A percentile compares a stretch with the other conserved stretches of the same genome.
phyloP scores from a whole-genome alignment of 2,329 filamentous ascomycete genomes.

The Aspergillus aculeatinus region DNA sequence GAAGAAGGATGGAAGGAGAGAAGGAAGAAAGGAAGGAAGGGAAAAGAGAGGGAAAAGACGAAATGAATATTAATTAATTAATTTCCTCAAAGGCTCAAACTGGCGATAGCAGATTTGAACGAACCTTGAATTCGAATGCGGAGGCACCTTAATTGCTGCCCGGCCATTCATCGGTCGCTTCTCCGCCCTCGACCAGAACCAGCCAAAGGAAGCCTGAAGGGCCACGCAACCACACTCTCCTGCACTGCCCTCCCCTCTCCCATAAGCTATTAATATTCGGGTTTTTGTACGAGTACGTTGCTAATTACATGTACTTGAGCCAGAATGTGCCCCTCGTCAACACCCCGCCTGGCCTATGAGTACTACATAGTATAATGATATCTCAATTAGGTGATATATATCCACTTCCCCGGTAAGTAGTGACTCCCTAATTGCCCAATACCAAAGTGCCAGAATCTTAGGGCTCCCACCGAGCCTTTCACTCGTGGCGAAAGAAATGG shows the following conservation, averaged over 20 bases:
- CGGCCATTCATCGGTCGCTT: slow-evolving; percentile 4
- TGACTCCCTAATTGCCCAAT: too few species aligned
- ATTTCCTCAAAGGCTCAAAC: too few species aligned
- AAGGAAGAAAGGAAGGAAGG: background rate
- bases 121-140: background rate
- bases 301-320: too few species aligned
- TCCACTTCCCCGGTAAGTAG: too few species aligned
- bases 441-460: too few species aligned
- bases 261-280: background rate
- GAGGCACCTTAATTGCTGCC: slow-evolving; percentile 12
- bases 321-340: too few species aligned
- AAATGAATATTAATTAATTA: too few species aligned
- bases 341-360: background rate
- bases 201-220: background rate
- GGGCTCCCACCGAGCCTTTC: too few species aligned
- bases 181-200: background rate
- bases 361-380: too few species aligned
- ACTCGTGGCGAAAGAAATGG: background rate
- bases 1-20: background rate
- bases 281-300: background rate
- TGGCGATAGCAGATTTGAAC: background rate
- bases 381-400: too few species aligned
- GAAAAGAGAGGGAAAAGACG: background rate
- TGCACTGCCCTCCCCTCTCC: background rate
- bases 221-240: background rate